Evolutionary conservation across 306 rosid species (phyloP).

Genomic region (Cucurbita moschata): DNA sequence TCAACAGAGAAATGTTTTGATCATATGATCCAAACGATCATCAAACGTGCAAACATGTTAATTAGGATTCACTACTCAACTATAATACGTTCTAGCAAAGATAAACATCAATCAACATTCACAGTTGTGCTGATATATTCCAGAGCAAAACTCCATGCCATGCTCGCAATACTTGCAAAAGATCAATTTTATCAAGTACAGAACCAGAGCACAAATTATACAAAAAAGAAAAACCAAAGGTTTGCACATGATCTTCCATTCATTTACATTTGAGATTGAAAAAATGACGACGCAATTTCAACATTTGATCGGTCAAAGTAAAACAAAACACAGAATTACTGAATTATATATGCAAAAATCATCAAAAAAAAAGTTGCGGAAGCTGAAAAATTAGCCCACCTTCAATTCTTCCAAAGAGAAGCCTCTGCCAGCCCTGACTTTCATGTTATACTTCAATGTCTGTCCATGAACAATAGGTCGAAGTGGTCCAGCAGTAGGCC

Average conservation of each 20-base stretch:
- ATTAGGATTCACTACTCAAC: neutral
- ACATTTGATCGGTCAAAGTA: neutral
- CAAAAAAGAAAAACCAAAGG: neutral
- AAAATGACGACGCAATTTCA: neutral
- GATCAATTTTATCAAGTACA: neutral
- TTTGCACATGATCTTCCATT: neutral
- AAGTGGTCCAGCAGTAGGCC: conserved; percentile 42
- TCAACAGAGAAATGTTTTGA: neutral
- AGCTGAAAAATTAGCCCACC: conserved; percentile 12
- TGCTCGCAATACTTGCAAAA: neutral
- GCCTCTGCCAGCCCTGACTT: conserved; percentile 47
- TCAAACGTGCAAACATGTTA: neutral
- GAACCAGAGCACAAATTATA: neutral
- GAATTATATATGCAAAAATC: neutral
- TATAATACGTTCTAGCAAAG: neutral
- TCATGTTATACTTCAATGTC: conserved; percentile 48
- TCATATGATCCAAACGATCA: neutral
- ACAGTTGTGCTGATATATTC: neutral
- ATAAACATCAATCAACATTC: neutral
- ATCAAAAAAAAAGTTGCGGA: neutral
- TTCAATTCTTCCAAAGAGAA: conserved; percentile 46
- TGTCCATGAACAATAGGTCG: conserved; percentile 48
- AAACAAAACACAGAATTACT: neutral
- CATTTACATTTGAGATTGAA: neutral
- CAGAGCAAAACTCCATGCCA: neutral